These are phyloP conservation scores for Malassezia globosa DNA, from an alignment of 1,284 basidiomycete species.

Conservation along the genomic window DNA sequence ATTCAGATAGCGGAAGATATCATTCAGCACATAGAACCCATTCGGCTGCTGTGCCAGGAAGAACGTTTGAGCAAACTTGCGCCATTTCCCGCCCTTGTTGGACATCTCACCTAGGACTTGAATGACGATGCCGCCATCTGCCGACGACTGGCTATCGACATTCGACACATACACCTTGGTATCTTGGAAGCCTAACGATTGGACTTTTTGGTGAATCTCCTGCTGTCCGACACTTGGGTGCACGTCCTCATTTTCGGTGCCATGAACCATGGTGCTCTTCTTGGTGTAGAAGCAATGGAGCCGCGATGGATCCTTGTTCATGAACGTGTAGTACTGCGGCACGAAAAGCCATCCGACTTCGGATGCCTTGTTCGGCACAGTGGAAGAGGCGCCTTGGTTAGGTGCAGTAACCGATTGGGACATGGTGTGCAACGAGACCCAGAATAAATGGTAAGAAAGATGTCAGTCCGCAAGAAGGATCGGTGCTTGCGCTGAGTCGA, in stretches of 20 bases:
- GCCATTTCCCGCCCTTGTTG: constrained; percentile 69
- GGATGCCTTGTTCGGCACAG: constrained; percentile 22
- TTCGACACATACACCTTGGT: constrained; percentile 84
- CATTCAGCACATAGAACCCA: constrained; percentile 98
- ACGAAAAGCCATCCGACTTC: constrained; percentile 48
- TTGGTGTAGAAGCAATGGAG: constrained; percentile 99
- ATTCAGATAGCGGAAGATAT: constrained; percentile 98
- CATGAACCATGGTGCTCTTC: constrained; percentile 78
- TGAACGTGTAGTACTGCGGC: constrained; percentile 60
- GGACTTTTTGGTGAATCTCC: constrained; percentile 94
- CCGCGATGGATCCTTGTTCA: constrained; percentile 91
- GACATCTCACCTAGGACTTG: constrained; percentile 99
- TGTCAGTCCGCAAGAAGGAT: no score
- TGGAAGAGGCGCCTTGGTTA: background rate
- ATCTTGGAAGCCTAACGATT: constrained; percentile 80
- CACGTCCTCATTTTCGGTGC: constrained; percentile 60
- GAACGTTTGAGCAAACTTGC: constrained; percentile 98
- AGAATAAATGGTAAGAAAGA: no score
- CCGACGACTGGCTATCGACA: constrained; percentile 58
- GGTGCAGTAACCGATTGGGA: constrained; percentile 9
- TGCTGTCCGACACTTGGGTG: constrained; percentile 81
- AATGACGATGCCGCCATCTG: constrained; percentile 90
- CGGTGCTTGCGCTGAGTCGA: no score
- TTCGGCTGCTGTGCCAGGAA: constrained; percentile 98
- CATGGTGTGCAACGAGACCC: no score